A percentile compares a stretch with the other conserved stretches of the same genome.
These are phyloP conservation scores for Lolium perenne DNA, from an alignment of 176 grass and related monocot genomes.

Conservation along the genomic window DNA sequence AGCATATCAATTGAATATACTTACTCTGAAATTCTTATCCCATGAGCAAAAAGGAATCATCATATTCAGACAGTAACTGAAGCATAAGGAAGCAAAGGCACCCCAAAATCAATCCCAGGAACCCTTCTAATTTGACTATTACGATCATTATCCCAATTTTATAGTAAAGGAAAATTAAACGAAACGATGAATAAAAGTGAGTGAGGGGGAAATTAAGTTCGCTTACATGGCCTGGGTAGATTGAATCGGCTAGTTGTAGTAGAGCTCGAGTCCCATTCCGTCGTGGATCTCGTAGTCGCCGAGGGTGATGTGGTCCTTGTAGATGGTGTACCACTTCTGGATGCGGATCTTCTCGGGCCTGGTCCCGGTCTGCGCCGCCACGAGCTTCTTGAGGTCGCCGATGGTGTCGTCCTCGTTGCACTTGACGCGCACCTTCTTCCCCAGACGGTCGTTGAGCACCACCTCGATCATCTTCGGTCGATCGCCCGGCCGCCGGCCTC, in stretches of 20 bases:
- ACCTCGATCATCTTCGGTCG: slow-evolving; percentile 90
- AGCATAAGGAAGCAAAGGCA: background rate
- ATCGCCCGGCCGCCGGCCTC: background rate
- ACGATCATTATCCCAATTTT: background rate
- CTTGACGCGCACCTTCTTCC: slow-evolving; percentile 99
- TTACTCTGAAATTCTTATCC: no score
- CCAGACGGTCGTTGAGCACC: slow-evolving; percentile 93
- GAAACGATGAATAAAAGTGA: background rate
- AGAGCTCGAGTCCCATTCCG: slow-evolving; percentile 98
- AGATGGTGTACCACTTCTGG: slow-evolving; percentile 99
- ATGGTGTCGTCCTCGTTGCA: slow-evolving; percentile 99
- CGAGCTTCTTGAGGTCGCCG: slow-evolving; percentile 99
- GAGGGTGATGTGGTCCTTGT: slow-evolving; percentile 99
- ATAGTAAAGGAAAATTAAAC: background rate
- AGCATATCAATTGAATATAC: no score
- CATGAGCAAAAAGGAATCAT: no score
- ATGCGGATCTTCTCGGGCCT: slow-evolving; percentile 96
- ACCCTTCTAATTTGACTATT: background rate
- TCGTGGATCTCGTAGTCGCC: slow-evolving; percentile 98
- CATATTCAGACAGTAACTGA: background rate
- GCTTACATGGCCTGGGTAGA: background rate
- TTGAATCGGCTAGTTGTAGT: slow-evolving; percentile 73
- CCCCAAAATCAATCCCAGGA: background rate
- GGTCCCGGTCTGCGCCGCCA: slow-evolving; percentile 95
- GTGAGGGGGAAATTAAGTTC: no score